A percentile compares a stretch with the other conserved stretches of the same genome.
These are phyloP conservation scores for Eutrema yunnanense DNA, from an alignment of 345 rosid genomes.

Conservation along the genomic window DNA sequence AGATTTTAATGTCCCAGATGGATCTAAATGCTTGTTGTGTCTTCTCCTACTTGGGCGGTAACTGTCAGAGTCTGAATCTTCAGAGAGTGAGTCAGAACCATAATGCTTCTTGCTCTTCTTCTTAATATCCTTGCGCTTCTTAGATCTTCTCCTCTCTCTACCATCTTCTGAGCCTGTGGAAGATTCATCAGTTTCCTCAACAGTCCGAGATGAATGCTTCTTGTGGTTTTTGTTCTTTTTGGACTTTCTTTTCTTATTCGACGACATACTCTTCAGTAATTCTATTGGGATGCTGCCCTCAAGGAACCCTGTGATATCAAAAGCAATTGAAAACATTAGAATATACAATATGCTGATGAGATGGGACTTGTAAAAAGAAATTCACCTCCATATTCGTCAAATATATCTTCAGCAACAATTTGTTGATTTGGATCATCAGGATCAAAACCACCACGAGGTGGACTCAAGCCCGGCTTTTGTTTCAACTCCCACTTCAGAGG, in stretches of 20 bases:
- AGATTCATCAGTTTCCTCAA: slow-evolving; percentile 34
- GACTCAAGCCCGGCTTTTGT: slow-evolving; percentile 94
- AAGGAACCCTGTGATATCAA: slow-evolving; percentile 63
- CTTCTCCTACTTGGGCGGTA: slow-evolving; percentile 30
- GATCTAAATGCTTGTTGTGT: slow-evolving; percentile 29
- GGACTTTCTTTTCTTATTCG: slow-evolving; percentile 44
- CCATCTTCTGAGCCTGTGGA: slow-evolving; percentile 33
- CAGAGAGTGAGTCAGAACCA: slow-evolving; percentile 34
- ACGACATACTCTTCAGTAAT: slow-evolving; percentile 42
- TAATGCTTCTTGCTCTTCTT: slow-evolving; percentile 36
- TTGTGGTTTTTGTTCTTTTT: slow-evolving; percentile 40
- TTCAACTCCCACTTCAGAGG: slow-evolving; percentile 97
- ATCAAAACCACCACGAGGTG: slow-evolving; percentile 95
- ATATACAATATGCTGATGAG: not conserved
- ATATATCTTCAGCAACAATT: slow-evolving; percentile 94
- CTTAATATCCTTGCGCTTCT: slow-evolving; percentile 41
- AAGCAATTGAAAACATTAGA: not conserved
- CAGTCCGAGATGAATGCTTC: slow-evolving; percentile 40
- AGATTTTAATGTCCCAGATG: not conserved
- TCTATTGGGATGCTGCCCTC: slow-evolving; percentile 56
- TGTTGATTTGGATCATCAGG: slow-evolving; percentile 93
- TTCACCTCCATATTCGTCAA: slow-evolving; percentile 94
- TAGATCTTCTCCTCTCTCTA: slow-evolving; percentile 28
- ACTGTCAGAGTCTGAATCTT: slow-evolving; percentile 31
- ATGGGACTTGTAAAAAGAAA: not conserved